These are phyloP conservation scores for Gracilariopsis chorda DNA, from an alignment of 23 red algal species.

Conservation along the genomic window DNA sequence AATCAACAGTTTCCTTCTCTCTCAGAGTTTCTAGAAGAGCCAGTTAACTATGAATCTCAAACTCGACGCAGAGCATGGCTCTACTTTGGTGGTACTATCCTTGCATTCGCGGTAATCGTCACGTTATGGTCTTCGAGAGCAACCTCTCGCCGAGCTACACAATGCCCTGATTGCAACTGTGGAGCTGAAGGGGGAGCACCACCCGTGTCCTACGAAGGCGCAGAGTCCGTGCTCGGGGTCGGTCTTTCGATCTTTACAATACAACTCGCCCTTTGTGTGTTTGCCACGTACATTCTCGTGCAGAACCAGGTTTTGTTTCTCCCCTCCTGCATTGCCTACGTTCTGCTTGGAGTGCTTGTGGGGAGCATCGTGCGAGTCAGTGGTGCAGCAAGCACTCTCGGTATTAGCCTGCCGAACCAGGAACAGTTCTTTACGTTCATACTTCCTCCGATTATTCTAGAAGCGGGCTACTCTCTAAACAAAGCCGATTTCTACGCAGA, in stretches of 20 bases:
- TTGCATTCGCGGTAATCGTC: conserved; percentile 64
- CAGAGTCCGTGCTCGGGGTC: conserved; percentile 80
- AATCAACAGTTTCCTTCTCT: conserved; percentile 7
- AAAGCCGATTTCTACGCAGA: conserved; percentile 93
- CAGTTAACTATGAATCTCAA: neutral
- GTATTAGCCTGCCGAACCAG: conserved; percentile 83
- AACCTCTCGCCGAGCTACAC: conserved; percentile 10
- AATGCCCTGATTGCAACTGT: conserved; percentile 85
- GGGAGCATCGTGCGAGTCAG: conserved; percentile 81
- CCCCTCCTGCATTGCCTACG: conserved; percentile 97
- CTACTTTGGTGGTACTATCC: conserved; percentile 48
- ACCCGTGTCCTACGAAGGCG: conserved; percentile 58
- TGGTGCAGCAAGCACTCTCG: conserved; percentile 69
- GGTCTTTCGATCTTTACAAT: conserved; percentile 78
- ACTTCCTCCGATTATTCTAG: conserved; percentile 93
- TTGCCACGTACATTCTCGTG: conserved; percentile 82
- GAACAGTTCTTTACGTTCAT: conserved; percentile 99
- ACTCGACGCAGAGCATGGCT: conserved; percentile 46
- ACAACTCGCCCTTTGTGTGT: conserved; percentile 76
- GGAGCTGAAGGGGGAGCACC: conserved; percentile 27
- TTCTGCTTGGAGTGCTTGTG: conserved; percentile 86
- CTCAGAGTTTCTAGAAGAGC: neutral
- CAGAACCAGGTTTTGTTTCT: conserved; percentile 74
- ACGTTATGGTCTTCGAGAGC: conserved; percentile 67
- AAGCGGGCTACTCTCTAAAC: conserved; percentile 96